Evolutionary conservation across 148 eudicot species (phyloP).

Genomic region (Camellia sinensis): DNA sequence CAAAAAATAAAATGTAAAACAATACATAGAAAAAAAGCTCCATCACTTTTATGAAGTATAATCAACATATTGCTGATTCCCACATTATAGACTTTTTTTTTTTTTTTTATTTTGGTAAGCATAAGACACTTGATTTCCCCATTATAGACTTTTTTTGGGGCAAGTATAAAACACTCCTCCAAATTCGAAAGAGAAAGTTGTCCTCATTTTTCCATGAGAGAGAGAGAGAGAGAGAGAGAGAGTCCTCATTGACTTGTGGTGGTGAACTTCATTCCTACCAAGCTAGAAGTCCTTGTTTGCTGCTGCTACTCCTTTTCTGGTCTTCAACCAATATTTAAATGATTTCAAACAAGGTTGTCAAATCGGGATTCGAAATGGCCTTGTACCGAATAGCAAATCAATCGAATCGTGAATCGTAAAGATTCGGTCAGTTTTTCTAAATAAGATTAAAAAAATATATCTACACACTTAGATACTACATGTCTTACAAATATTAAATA

Average conservation of each 20-base stretch:
- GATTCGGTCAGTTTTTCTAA: no score
- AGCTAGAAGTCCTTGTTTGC: not conserved
- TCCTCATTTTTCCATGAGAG: not conserved
- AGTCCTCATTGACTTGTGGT: no score
- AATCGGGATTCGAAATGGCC: no score
- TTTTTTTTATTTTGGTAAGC: no score
- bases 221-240: not conserved
- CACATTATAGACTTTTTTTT: not conserved
- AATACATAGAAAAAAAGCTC: not conserved
- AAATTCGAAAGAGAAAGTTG: not conserved
- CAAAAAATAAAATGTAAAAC: not conserved
- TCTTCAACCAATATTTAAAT: not conserved
- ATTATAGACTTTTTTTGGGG: not conserved
- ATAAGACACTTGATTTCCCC: not conserved
- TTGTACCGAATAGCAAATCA: no score
- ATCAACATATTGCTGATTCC: not conserved
- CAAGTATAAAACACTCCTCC: not conserved
- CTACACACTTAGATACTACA: no score
- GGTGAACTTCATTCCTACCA: not conserved
- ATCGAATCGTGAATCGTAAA: no score
- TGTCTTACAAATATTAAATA: no score
- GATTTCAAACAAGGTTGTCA: not conserved
- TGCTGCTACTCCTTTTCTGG: not conserved
- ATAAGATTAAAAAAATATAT: no score
- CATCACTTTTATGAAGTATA: not conserved